Evolutionary conservation across 129 eudicot genomes (phyloP).

Genomic region (Lonicera japonica): DNA sequence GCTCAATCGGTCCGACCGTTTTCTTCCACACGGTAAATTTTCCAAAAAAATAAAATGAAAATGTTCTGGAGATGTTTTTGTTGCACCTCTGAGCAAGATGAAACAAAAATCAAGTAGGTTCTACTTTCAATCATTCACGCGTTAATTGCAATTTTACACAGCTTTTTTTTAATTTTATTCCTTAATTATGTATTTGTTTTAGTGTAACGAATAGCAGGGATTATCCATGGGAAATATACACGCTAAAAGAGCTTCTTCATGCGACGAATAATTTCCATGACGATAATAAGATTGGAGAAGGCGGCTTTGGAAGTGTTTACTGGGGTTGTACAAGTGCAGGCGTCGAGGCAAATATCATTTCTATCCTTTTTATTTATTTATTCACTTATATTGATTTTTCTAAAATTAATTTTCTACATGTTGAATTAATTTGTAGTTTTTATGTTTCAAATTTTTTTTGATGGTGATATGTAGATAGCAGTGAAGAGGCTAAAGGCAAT

Average conservation of each 20-base stretch:
- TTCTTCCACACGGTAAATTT: not conserved
- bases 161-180: not conserved
- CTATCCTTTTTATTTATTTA: not conserved
- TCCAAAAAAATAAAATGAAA: constrained; percentile 11
- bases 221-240: constrained; percentile 80
- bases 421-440: not conserved
- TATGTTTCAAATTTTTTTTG: not conserved
- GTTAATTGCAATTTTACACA: not conserved
- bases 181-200: constrained; percentile 2
- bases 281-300: constrained; percentile 82
- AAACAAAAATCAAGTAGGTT: constrained; percentile 27
- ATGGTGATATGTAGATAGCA: constrained; percentile 45
- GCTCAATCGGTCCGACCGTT: constrained; percentile 2
- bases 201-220: constrained; percentile 45
- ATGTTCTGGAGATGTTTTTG: constrained; percentile 36
- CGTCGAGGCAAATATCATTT: constrained; percentile 43
- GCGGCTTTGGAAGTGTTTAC: constrained; percentile 86
- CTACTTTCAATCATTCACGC: not conserved
- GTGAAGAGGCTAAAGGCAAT: constrained; percentile 71
- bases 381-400: not conserved
- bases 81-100: constrained; percentile 32
- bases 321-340: constrained; percentile 86
- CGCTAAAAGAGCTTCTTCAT: constrained; percentile 65
- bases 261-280: constrained; percentile 73
- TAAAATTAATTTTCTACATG: not conserved